These are phyloP conservation scores for Trematosphaeria pertusa DNA, from an alignment of 2,329 filamentous ascomycete genomes.

Conservation along the genomic window DNA sequence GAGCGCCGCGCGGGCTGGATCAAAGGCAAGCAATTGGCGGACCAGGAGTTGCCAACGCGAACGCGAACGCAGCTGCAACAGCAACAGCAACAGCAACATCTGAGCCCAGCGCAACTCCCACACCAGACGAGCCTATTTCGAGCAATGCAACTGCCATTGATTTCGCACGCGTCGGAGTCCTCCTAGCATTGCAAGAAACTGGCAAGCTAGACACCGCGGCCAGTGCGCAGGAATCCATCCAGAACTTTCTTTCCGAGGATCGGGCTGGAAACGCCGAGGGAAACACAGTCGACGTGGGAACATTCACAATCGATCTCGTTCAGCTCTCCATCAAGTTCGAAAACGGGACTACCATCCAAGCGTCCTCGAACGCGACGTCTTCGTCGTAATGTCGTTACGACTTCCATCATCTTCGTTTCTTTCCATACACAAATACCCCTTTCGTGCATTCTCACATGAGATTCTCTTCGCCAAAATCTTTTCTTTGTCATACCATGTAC, in stretches of 20 bases:
- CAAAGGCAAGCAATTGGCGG: slow-evolving; percentile 40
- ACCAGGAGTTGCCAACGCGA: slow-evolving; percentile 40
- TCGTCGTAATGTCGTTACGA: slow-evolving; percentile 1
- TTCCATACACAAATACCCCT: too few species aligned
- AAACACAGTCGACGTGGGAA: slow-evolving; percentile 35
- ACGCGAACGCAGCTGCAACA: slow-evolving; percentile 14
- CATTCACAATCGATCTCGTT: slow-evolving; percentile 41
- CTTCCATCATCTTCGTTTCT: slow-evolving; percentile 5
- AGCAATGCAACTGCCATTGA: slow-evolving; percentile 49
- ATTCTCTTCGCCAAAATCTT: neutral
- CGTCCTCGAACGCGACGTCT: slow-evolving; percentile 13
- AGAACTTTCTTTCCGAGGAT: slow-evolving; percentile 43
- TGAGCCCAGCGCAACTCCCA: slow-evolving; percentile 24
- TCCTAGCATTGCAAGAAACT: slow-evolving; percentile 54
- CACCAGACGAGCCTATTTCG: slow-evolving; percentile 35
- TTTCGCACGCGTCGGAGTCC: slow-evolving; percentile 55
- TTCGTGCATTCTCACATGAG: neutral
- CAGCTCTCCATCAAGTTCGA: slow-evolving; percentile 38
- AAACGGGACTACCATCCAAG: slow-evolving; percentile 42
- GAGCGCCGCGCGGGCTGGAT: slow-evolving; percentile 12
- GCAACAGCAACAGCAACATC: slow-evolving; percentile 15
- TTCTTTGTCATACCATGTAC: slow-evolving; percentile 12
- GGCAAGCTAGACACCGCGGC: slow-evolving; percentile 49
- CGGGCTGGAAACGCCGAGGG: slow-evolving; percentile 33
- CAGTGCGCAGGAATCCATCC: slow-evolving; percentile 52